These are phyloP conservation scores for Geosiphon pyriformis DNA, from an alignment of 192 early-diverging fungal species.

Conservation along the genomic window DNA sequence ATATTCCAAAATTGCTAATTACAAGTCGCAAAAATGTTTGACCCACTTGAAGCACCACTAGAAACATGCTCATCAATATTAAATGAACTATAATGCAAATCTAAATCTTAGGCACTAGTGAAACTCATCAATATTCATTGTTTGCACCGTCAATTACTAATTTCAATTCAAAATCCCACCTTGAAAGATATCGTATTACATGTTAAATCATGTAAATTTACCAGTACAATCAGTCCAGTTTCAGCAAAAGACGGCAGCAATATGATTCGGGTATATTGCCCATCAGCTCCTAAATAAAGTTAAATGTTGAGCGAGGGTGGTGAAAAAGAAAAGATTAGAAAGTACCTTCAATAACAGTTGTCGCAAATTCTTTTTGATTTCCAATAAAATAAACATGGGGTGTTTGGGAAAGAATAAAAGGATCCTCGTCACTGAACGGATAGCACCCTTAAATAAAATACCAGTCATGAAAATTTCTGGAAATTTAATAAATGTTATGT, in stretches of 20 bases:
- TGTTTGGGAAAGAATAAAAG: slow-evolving; percentile 68
- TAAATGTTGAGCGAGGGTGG: neutral
- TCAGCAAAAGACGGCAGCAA: slow-evolving; percentile 72
- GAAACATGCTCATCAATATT: no score
- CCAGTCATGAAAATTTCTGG: neutral
- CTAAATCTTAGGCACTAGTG: no score
- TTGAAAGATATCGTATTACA: slow-evolving; percentile 39
- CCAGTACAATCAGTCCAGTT: slow-evolving; percentile 63
- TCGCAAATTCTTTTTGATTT: slow-evolving; percentile 74
- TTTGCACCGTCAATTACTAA: no score
- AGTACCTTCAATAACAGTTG: slow-evolving; percentile 47
- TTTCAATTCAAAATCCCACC: no score
- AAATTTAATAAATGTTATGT: neutral
- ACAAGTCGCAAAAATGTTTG: no score
- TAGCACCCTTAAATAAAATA: slow-evolving; percentile 69
- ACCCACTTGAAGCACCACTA: no score
- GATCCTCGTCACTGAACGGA: slow-evolving; percentile 82
- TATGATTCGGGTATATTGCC: slow-evolving; percentile 61
- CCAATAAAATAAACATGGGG: slow-evolving; percentile 91
- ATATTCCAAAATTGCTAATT: no score
- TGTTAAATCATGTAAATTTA: slow-evolving; percentile 72
- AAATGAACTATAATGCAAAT: no score
- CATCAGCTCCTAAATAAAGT: slow-evolving; percentile 40
- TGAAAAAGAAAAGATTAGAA: slow-evolving; percentile 3
- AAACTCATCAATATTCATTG: no score